Conservation (phyloP, 1,284 basidiomycete species). For the Trametes hirsuta region DNA sequence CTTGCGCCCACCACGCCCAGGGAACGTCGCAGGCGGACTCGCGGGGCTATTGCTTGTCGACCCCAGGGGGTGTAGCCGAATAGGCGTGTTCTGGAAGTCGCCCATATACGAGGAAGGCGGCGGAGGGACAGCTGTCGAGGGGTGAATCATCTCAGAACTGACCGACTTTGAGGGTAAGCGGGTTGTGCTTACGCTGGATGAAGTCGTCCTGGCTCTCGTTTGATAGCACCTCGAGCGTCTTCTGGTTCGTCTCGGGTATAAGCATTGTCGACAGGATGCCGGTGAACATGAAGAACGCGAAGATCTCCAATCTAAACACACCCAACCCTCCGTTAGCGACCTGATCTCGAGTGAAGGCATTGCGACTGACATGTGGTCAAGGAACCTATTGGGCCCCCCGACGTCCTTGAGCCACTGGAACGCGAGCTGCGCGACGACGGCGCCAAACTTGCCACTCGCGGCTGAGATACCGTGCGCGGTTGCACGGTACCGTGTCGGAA, state of each 20-base stretch:
- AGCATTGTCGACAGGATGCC: slow-evolving; percentile 79
- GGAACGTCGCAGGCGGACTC: slow-evolving; percentile 5
- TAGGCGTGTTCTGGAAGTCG: slow-evolving; percentile 12
- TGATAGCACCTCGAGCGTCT: slow-evolving; percentile 71
- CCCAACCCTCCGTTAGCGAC: background rate
- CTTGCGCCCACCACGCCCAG: background rate
- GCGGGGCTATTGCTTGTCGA: background rate
- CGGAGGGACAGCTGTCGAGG: slow-evolving; percentile 8
- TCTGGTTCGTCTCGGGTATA: slow-evolving; percentile 75
- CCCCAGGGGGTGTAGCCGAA: slow-evolving; percentile 13
- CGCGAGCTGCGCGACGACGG: slow-evolving; percentile 82
- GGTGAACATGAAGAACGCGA: slow-evolving; percentile 81
- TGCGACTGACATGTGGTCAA: slow-evolving; percentile 61
- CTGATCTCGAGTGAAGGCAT: background rate
- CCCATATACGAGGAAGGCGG: slow-evolving; percentile 5
- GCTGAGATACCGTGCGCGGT: slow-evolving; percentile 88
- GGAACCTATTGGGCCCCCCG: slow-evolving; percentile 60
- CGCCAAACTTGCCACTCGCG: slow-evolving; percentile 82
- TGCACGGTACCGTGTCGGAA: slow-evolving; percentile 86
- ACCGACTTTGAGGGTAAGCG: too few species aligned
- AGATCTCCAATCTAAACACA: slow-evolving; percentile 56
- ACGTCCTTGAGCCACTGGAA: slow-evolving; percentile 75
- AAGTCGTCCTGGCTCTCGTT: slow-evolving; percentile 72
- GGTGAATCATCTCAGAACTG: too few species aligned
- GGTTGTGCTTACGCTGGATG: slow-evolving; percentile 33